phyloP scores from a whole-genome alignment of 2,329 filamentous ascomycete species.

The Colletotrichum horii region DNA sequence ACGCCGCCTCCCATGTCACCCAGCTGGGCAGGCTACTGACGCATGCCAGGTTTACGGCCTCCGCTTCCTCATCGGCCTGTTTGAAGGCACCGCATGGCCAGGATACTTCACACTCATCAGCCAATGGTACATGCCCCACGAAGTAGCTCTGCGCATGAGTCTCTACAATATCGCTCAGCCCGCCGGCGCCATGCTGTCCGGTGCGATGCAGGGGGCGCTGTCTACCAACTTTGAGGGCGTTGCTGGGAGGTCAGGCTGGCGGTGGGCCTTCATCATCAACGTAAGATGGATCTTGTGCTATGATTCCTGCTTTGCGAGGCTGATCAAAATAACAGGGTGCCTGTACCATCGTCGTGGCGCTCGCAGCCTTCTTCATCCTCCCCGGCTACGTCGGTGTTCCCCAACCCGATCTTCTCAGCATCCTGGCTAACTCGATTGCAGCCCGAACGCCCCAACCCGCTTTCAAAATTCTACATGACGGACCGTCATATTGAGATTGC shows the following conservation, averaged over 20 bases:
- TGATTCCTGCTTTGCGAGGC: fast-evolving
- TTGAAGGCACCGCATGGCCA: constrained; percentile 36
- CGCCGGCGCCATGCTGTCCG: constrained; percentile 59
- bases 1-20: constrained; percentile 18
- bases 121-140: constrained; percentile 42
- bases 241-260: constrained; percentile 41
- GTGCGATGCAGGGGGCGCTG: constrained; percentile 58
- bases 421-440: neutral
- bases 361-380: constrained; percentile 9
- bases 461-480: constrained; percentile 6
- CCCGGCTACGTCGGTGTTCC: neutral
- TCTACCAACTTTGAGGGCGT: constrained; percentile 58
- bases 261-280: constrained; percentile 48
- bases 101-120: constrained; percentile 40
- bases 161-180: constrained; percentile 56
- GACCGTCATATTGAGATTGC: constrained; percentile 4
- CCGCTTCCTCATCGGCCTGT: constrained; percentile 49
- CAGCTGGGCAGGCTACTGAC: constrained; percentile 17
- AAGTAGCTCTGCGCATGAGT: constrained; percentile 54
- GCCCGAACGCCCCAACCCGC: constrained; percentile 5
- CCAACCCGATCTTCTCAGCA: fast-evolving
- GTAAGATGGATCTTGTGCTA: neutral
- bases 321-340: neutral
- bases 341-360: neutral
- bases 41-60: constrained; percentile 46